phyloP scores from a whole-genome alignment of 75 land plant species.

The Picea glauca region DNA sequence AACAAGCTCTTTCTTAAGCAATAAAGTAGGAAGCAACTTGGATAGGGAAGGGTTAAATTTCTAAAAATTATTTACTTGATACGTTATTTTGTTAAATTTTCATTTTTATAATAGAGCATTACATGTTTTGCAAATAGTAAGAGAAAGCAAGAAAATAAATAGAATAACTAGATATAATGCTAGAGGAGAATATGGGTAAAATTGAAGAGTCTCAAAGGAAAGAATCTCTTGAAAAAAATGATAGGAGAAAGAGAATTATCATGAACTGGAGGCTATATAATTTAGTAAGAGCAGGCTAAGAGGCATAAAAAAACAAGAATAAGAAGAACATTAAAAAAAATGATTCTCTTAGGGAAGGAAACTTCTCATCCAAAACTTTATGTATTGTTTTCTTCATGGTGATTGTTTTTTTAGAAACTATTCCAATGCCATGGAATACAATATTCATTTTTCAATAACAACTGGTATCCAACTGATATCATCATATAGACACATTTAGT shows the following conservation, averaged over 20 bases:
- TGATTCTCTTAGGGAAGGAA: conserved; percentile 53
- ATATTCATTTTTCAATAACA: no score
- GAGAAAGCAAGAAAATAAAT: conserved; percentile 45
- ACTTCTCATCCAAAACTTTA: conserved; percentile 66
- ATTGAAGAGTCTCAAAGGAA: conserved; percentile 83
- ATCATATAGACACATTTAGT: no score
- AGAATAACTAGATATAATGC: conserved; percentile 67
- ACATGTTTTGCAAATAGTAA: conserved; percentile 19
- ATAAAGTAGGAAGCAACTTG: no score
- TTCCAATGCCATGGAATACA: no score
- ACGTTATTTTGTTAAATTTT: neutral
- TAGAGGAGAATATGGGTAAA: conserved; percentile 75
- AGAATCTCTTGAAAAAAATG: conserved; percentile 72
- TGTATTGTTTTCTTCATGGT: conserved; percentile 36
- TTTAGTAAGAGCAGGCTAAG: conserved; percentile 76
- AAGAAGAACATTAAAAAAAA: conserved; percentile 64
- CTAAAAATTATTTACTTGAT: no score
- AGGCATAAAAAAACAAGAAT: conserved; percentile 76
- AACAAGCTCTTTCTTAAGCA: no score
- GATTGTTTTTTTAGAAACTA: neutral
- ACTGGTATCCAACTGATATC: no score
- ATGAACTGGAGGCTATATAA: conserved; percentile 76
- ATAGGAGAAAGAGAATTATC: conserved; percentile 81
- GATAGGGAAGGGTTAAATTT: no score
- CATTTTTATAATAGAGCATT: neutral